Base-by-base conservation (phyloP, 805 yeast species). In the Nakazawaea ishiwadae region DNA sequence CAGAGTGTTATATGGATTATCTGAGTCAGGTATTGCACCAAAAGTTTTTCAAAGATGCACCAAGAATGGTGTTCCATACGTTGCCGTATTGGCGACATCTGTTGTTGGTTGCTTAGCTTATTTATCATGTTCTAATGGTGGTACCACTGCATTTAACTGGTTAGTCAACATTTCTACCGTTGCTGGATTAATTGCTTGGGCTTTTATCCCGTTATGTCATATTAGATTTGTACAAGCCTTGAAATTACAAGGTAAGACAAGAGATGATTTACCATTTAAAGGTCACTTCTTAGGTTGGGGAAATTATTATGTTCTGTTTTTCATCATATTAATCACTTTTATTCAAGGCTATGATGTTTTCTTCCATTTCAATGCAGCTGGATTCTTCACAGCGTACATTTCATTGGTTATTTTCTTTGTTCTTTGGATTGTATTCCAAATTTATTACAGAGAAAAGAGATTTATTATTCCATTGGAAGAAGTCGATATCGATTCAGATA, bases 141-240 rank as follows among this genome's bases (percentile, higher is more conserved):
- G 35, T 20, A 32, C 35, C 46, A 32, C 84, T 81, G 56, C 89
- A 4, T 32, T 55, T 15, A 30, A 48, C 42, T 58, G 59, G 90
- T 66, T 84, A 45, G 63, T 82, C 50, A 82, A 82, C 58, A 81
- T 84, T 51, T 74, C 86, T 12, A 84, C 85, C 19, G 81, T 82
- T 36, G 81, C 89, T 7, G 90, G 90, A 44, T 69, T 83, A 49
- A 78, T 82, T 50, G 72, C 85, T 14, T 81, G 90, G 90, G 71
- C 79, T 38, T 73, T 77, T 56, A 81, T 83, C 46, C 69, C 80
- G 20, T 59, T 73, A 34, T 67, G 83, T 3, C 89, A 82, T 60
- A 62, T 83, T 44, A 68, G 90, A 57, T 84, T 83, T 62, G 83
- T 83, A 81, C 59, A 66, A 31, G 80, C 81, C 27, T 63, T 86